Base-by-base conservation (phyloP, 2,329 filamentous ascomycete genomes). In the Aspergillus jensenii region DNA sequence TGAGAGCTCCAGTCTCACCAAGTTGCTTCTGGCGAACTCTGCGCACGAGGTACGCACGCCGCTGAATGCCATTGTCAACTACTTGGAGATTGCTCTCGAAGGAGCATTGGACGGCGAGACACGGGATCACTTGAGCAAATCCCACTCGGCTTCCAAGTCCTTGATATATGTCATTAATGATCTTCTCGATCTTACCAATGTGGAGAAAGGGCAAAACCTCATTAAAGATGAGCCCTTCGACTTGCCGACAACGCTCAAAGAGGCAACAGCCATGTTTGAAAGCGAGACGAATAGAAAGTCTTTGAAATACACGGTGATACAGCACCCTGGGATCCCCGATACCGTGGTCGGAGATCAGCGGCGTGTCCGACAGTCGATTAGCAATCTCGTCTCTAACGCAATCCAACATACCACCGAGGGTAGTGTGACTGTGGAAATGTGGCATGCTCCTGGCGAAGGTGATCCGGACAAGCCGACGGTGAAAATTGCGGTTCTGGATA, bases 161-260 rank as follows among this genome's bases (percentile, higher is more conserved):
- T 78, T 96, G 25, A 93, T 96, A 4, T 96, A 96, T 70, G 91
- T 96, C 9, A 96, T 96, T 76, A 96, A 96, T 63, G 92, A 96
- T 70, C 80, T 96, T 1, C 80, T 96, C 0, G 92, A 96, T 69
- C 78, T 96, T 31, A 96, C 93, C 1, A 95, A 96, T 68, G 89
- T 90, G 0, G 92, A 96, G 71, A 89, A 93, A 71, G 91, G 92
- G 0, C 87, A 88, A 48, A 83, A 87, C 1, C 76, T 96, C 3
- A 83, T 93, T 68, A 93, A 91, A 65, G 88, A 93, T 56, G 92
- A 96, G 67, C 76, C 87, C 0, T 92, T 96, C 50, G 86, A 96
- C 67, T 79, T 96, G 4, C 77, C 78, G 15, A 77, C 79, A 0
- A 93, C 90, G 1, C 81, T 96, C 3, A 79, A 79, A n/a, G 91